Percentiles rank a stretch among this genome's conserved stretches.
These are phyloP conservation scores for Rubia tinctorum DNA, from an alignment of 305 asterid species.

Conservation along the genomic window DNA sequence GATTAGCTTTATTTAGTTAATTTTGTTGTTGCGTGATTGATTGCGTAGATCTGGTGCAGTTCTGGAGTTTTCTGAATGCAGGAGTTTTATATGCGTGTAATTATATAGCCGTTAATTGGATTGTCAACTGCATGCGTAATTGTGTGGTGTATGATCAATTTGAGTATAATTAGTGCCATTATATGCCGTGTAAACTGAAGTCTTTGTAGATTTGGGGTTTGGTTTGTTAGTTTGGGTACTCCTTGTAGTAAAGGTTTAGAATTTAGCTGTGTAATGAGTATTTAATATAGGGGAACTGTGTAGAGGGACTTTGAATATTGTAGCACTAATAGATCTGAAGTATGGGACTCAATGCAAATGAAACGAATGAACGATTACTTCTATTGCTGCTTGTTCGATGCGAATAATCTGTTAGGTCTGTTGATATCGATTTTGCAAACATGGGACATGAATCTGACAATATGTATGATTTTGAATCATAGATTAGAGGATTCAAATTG, in stretches of 20 bases:
- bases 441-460: not conserved
- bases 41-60: constrained; percentile 7
- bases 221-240: not conserved
- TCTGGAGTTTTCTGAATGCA: not conserved
- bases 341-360: not conserved
- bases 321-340: constrained; percentile 7
- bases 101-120: not conserved
- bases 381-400: not conserved
- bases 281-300: not conserved
- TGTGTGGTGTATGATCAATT: not conserved
- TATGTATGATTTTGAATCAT: not conserved
- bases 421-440: not conserved
- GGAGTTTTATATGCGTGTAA: not conserved
- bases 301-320: not conserved
- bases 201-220: not conserved
- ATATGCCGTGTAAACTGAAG: not conserved
- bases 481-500: not conserved
- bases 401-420: not conserved
- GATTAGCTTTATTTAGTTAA: not conserved
- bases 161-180: not conserved
- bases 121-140: not conserved
- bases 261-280: not conserved
- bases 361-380: not conserved
- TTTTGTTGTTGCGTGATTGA: not conserved
- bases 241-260: not conserved